These are phyloP conservation scores for Penicillium fuscoglaucum DNA, from an alignment of 2,329 filamentous ascomycete genomes.

Conservation along the genomic window DNA sequence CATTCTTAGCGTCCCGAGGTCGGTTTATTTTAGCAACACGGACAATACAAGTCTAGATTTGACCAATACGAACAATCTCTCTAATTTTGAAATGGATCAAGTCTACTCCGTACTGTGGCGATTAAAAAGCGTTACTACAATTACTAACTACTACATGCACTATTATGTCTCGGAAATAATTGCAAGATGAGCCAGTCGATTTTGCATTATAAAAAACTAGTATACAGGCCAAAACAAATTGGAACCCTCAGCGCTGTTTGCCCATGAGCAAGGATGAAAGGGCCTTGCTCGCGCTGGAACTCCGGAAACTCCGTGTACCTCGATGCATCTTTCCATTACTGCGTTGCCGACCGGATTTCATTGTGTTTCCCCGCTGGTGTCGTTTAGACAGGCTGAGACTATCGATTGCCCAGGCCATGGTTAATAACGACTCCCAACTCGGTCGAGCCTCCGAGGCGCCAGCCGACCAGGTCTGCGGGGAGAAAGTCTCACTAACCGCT, in stretches of 20 bases:
- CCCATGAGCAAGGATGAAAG: constrained; percentile 24
- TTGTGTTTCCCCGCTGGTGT: constrained; percentile 26
- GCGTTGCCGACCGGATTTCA: constrained; percentile 37
- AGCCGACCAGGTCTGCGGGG: constrained; percentile 37
- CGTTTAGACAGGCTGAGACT: constrained; percentile 42
- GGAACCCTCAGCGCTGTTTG: constrained; percentile 29
- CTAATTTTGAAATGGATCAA: not conserved
- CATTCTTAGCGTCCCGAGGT: constrained; percentile 11
- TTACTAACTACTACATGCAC: not conserved
- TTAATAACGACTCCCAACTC: constrained; percentile 49
- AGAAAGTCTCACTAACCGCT: constrained; percentile 47
- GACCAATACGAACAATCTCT: not conserved
- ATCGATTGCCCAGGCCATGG: constrained; percentile 49
- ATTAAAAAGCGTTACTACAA: too few relatives aligned
- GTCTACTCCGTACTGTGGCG: not conserved
- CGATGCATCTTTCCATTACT: constrained; percentile 36
- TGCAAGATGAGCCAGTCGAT: constrained; percentile 17
- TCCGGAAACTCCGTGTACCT: constrained; percentile 44
- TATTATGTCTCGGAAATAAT: not conserved
- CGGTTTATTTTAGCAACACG: not conserved
- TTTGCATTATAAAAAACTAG: constrained; percentile 16
- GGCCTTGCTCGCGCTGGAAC: constrained; percentile 35
- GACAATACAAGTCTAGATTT: not conserved
- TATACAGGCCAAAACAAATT: constrained; percentile 24
- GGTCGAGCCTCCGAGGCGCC: constrained; percentile 33